Base-by-base conservation (phyloP, 148 eudicot genomes). In the Rhododendron ferrugineum region DNA sequence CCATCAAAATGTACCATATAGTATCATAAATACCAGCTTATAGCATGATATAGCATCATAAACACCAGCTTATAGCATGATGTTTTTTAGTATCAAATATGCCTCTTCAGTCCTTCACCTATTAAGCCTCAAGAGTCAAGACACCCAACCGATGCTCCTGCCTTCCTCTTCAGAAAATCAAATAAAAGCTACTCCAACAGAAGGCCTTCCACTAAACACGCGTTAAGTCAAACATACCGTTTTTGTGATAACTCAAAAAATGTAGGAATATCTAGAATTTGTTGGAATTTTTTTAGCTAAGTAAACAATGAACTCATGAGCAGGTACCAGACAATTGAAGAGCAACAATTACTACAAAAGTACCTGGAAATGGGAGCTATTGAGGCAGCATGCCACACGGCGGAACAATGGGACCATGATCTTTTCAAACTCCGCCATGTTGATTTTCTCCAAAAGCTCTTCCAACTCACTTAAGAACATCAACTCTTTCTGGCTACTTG, bases 301-400 rank as follows among this genome's bases (percentile, higher is more conserved):
- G 28, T 6, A 32, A 28, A 11, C 60, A 60, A 60, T 11, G 32
- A 81, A 60, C 50, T 58, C 49, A 60, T 11, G 49, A 34, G 34
- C 60, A 26, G 23, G 77, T 30, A 68, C 9, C 34, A 44, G 66
- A 70, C 74, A 82, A 68, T 13, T 70, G 22, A 32, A 56, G 64
- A 81, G 30, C 42, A 37, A 28, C 10, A 82, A 36, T 20, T 78
- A 78, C 73, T 37, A 83, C 79, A 42, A 68, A 16, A 79, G 52
- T 84, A 91, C 93, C 93, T 91, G 93, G 77, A 91, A 91, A 88
- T 91, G 93, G 82, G 72, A 88, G 86, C 93, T 91, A 58, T 87
- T 90, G 40, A 91, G 91, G 86, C 91, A 90, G 76, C 84, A 89
- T n/a, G 83, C 86, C 46, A 91, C 58, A 60, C 92, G 92, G 50